These are phyloP conservation scores for Batkoa obscura DNA, from an alignment of 371 early-diverging fungal genomes.

Conservation along the genomic window DNA sequence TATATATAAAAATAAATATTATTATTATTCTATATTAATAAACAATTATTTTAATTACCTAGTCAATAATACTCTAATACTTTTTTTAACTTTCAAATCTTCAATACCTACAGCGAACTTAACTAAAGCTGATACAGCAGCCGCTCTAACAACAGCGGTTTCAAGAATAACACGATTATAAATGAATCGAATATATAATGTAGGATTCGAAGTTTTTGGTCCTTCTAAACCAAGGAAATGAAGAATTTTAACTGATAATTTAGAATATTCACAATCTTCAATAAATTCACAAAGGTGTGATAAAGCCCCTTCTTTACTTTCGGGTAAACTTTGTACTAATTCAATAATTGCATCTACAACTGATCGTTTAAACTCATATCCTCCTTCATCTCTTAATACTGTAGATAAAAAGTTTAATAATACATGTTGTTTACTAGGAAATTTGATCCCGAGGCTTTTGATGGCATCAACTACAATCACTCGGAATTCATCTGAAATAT, in stretches of 20 bases:
- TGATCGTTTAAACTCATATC: constrained; percentile 86
- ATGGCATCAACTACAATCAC: constrained; percentile 95
- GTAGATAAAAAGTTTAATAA: constrained; percentile 85
- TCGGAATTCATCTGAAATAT: constrained; percentile 96
- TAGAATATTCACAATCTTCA: constrained; percentile 97
- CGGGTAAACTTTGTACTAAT: constrained; percentile 78
- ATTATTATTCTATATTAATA: neutral
- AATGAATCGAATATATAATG: constrained; percentile 91
- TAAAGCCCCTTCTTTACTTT: constrained; percentile 81
- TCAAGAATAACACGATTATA: constrained; percentile 97
- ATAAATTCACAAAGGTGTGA: constrained; percentile 96
- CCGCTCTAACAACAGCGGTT: constrained; percentile 90
- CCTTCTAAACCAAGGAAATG: constrained; percentile 90
- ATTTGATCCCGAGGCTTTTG: constrained; percentile 84
- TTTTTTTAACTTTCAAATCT: constrained; percentile 52
- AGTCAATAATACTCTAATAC: constrained; percentile 65
- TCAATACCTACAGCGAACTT: constrained; percentile 75
- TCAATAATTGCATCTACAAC: constrained; percentile 95
- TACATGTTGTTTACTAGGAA: constrained; percentile 83
- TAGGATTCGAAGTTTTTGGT: constrained; percentile 73
- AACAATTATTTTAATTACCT: constrained; percentile 14
- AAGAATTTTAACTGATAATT: constrained; percentile 85
- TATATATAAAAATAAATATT: neutral
- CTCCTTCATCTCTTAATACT: constrained; percentile 92
- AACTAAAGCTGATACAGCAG: constrained; percentile 86